Percentiles rank a stretch among this genome's conserved stretches.
Evolutionary conservation across 2,329 filamentous ascomycete species (phyloP).

Genomic region (Myriangium duriaei): DNA sequence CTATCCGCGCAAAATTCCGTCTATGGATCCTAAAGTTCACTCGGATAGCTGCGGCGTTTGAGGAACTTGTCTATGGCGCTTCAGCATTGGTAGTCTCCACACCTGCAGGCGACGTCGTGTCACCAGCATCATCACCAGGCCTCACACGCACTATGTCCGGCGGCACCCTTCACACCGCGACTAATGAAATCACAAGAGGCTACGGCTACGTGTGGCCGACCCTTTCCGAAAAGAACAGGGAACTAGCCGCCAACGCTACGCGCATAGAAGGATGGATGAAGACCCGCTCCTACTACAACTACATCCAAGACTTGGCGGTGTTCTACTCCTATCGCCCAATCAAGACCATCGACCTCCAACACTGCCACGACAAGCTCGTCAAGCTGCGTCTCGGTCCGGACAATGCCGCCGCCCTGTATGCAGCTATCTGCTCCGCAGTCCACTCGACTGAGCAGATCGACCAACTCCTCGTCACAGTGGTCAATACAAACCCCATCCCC

Average conservation of each 20-base stretch:
- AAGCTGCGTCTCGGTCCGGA: conserved; percentile 64
- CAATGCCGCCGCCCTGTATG: conserved; percentile 73
- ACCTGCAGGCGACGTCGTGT: conserved; percentile 20
- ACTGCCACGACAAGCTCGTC: conserved; percentile 83
- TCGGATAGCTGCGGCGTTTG: conserved; percentile 81
- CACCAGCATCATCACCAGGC: conserved; percentile 13
- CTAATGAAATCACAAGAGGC: conserved; percentile 34
- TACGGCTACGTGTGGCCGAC: conserved; percentile 95
- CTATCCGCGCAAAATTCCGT: conserved; percentile 83
- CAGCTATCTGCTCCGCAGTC: conserved; percentile 59
- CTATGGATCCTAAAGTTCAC: conserved; percentile 93
- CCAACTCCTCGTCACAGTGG: conserved; percentile 28
- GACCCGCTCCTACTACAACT: conserved; percentile 89
- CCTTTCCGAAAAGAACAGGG: conserved; percentile 64
- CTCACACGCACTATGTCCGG: conserved; percentile 20
- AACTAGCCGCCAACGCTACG: conserved; percentile 82
- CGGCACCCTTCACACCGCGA: conserved; percentile 26
- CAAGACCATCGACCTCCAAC: conserved; percentile 73
- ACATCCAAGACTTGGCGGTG: conserved; percentile 44
- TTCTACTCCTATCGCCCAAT: conserved; percentile 39
- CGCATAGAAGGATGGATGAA: conserved; percentile 95
- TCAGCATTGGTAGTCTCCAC: conserved; percentile 68
- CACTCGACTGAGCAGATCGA: conserved; percentile 65
- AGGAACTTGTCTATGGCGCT: conserved; percentile 88
- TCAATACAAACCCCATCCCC: conserved; percentile 12